A percentile compares a stretch with the other conserved stretches of the same genome.
Conservation (phyloP, 2,329 filamentous ascomycete genomes). For the Lachnellula occidentalis region DNA sequence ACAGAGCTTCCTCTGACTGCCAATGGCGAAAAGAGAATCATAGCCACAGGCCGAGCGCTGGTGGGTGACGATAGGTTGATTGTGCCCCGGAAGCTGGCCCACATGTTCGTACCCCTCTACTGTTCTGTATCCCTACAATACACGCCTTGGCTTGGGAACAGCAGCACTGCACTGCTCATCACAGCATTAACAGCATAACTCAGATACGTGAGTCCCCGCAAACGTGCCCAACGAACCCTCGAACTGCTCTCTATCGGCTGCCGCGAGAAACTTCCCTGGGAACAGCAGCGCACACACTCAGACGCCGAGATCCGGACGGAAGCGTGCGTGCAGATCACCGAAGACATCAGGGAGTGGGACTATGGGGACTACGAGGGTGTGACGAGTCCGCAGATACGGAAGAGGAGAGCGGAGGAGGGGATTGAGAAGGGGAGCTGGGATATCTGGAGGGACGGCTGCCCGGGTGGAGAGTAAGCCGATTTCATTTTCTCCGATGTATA, state of each 20-base stretch:
- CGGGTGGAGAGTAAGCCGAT: conserved; percentile 69
- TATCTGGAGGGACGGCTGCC: conserved; percentile 87
- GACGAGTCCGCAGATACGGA: conserved; percentile 63
- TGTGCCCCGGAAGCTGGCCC: conserved; percentile 71
- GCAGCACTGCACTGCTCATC: no score
- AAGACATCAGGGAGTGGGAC: conserved; percentile 67
- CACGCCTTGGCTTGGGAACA: background rate
- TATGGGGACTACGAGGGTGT: conserved; percentile 85
- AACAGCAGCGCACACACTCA: conserved; percentile 38
- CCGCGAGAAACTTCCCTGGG: conserved; percentile 67
- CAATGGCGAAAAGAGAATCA: conserved; percentile 72
- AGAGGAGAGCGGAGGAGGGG: conserved; percentile 51
- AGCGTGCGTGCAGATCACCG: conserved; percentile 60
- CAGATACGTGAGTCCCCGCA: conserved; percentile 80
- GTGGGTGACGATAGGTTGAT: conserved; percentile 82
- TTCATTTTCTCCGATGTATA: background rate
- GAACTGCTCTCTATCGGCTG: conserved; percentile 76
- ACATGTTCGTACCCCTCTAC: conserved; percentile 56
- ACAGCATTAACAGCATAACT: background rate
- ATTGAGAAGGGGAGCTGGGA: conserved; percentile 58
- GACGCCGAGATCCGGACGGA: conserved; percentile 43
- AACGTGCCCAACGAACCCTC: conserved; percentile 81
- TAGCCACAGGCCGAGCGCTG: conserved; percentile 74
- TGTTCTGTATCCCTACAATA: background rate
- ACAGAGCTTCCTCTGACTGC: conserved; percentile 83